A percentile compares a stretch with the other conserved stretches of the same genome.
Evolutionary conservation across 345 rosid species (phyloP).

Genomic region (Bretschneidera sinensis): DNA sequence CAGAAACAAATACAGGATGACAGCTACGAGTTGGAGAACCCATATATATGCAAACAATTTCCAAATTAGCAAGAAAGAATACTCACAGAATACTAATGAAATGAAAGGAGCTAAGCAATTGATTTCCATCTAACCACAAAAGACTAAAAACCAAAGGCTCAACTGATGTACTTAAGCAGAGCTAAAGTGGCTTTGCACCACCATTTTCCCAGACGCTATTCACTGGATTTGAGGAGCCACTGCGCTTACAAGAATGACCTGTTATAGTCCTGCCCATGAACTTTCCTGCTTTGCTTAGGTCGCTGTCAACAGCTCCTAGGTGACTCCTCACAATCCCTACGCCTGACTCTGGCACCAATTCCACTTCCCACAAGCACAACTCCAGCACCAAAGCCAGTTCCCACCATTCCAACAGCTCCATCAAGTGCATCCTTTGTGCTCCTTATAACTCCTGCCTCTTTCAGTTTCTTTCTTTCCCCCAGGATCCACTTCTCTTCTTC

Average conservation of each 20-base stretch:
- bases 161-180: background rate
- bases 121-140: too few species aligned
- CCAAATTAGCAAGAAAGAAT: too few species aligned
- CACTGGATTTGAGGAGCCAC: conserved; percentile 76
- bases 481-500: conserved; percentile 84
- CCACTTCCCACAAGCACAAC: conserved; percentile 60
- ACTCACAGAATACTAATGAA: background rate
- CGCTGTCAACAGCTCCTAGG: conserved; percentile 71
- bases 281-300: conserved; percentile 79
- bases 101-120: background rate
- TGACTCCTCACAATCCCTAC: conserved; percentile 64
- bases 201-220: conserved; percentile 58
- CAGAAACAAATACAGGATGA: too few species aligned
- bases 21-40: background rate
- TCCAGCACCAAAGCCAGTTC: conserved; percentile 68
- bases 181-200: conserved; percentile 39
- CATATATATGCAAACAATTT: background rate
- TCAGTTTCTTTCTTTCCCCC: conserved; percentile 80
- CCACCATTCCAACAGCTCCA: conserved; percentile 71
- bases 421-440: conserved; percentile 94
- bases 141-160: background rate
- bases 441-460: conserved; percentile 85
- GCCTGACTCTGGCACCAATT: conserved; percentile 41
- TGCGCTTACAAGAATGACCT: conserved; percentile 70
- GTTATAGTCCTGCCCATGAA: conserved; percentile 83